Evolutionary conservation across 208 protist species (phyloP).

Genomic region (Spongospora subterranea): DNA sequence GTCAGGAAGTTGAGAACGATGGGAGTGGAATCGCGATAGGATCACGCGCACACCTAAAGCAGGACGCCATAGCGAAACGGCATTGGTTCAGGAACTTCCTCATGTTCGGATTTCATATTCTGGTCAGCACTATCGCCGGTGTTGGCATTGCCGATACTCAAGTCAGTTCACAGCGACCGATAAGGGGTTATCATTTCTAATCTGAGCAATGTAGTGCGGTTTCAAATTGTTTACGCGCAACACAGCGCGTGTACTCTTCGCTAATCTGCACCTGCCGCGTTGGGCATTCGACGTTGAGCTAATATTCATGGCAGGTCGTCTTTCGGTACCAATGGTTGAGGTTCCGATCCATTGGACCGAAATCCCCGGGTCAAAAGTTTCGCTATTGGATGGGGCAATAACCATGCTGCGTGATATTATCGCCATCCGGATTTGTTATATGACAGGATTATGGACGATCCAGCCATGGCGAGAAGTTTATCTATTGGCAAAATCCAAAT

Average conservation of each 20-base stretch:
- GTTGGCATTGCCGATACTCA: constrained; percentile 47
- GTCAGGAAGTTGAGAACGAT: constrained; percentile 46
- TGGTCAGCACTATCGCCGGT: constrained; percentile 23
- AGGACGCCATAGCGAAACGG: constrained; percentile 41
- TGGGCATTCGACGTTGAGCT: constrained; percentile 70
- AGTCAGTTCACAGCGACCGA: not conserved
- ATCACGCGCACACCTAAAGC: not conserved
- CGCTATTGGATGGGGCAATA: constrained; percentile 35
- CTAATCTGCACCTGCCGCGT: constrained; percentile 62
- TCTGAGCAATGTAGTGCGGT: constrained; percentile 68
- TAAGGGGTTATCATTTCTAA: not conserved
- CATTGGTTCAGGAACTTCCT: constrained; percentile 59
- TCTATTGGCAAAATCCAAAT: not conserved
- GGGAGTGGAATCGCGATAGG: constrained; percentile 47
- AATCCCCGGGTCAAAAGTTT: constrained; percentile 64
- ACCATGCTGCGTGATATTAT: constrained; percentile 57
- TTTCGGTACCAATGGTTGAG: constrained; percentile 54
- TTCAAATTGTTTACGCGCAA: constrained; percentile 67
- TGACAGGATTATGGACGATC: constrained; percentile 41
- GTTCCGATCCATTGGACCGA: constrained; percentile 65
- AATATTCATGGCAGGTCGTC: constrained; percentile 54
- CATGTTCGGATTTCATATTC: constrained; percentile 55
- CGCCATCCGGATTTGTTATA: constrained; percentile 54
- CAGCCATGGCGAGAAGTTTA: constrained; percentile 35
- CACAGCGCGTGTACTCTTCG: constrained; percentile 41